Percentiles rank a stretch among this genome's conserved stretches.
Evolutionary conservation across 1,284 basidiomycete species (phyloP).

Genomic region (Exobasidium cylindrosporum): DNA sequence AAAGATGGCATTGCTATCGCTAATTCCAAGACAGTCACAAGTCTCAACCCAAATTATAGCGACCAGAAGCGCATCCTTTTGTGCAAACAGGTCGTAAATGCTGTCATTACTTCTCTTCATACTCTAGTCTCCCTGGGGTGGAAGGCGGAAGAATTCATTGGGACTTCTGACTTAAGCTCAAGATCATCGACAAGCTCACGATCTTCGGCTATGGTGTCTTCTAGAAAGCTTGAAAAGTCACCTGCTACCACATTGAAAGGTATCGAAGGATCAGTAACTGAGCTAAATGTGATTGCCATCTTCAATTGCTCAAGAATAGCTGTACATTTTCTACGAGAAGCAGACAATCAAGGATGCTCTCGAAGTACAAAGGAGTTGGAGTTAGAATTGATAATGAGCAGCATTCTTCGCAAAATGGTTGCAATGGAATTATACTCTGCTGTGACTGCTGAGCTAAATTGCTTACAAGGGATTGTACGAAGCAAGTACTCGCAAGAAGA

Average conservation of each 20-base stretch:
- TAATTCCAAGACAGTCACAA: no score
- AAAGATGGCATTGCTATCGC: no score
- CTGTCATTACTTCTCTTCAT: constrained; percentile 19
- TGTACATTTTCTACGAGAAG: background rate
- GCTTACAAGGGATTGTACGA: no score
- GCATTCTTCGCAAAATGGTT: background rate
- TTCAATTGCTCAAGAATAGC: background rate
- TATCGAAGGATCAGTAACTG: background rate
- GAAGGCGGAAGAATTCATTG: constrained; percentile 8
- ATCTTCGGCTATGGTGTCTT: background rate
- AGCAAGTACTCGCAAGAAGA: no score
- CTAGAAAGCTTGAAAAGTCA: background rate
- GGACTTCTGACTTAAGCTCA: background rate
- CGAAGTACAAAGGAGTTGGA: background rate
- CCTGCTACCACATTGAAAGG: background rate
- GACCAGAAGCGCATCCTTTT: constrained; percentile 17
- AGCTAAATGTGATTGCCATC: background rate
- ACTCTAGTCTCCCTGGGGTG: constrained; percentile 22
- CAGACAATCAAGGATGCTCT: background rate
- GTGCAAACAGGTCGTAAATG: constrained; percentile 41
- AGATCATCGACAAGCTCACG: constrained; percentile 1
- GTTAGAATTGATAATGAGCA: background rate
- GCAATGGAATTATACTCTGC: background rate
- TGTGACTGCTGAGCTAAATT: no score
- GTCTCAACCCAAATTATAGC: no score